A percentile compares a stretch with the other conserved stretches of the same genome.
These are phyloP conservation scores for Viola odorata DNA, from an alignment of 345 rosid genomes.

Conservation along the genomic window DNA sequence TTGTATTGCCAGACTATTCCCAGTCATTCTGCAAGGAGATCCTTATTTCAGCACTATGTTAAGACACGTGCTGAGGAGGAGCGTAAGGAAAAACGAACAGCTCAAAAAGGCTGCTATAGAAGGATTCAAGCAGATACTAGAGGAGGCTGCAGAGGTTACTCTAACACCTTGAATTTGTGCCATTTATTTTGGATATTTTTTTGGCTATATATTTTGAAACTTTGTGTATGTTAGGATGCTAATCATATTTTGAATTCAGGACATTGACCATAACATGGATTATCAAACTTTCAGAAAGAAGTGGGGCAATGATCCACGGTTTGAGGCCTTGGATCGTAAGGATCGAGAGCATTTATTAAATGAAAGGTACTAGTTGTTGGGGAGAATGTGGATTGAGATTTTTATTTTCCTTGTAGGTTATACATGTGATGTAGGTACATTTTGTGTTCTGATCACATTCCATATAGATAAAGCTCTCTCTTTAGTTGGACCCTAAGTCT, in stretches of 20 bases:
- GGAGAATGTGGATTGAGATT: constrained; percentile 9
- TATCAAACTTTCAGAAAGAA: constrained; percentile 73
- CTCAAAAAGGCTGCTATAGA: constrained; percentile 91
- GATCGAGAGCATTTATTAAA: constrained; percentile 73
- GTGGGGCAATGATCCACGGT: constrained; percentile 86
- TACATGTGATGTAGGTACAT: too few species aligned
- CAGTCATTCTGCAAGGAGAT: constrained; percentile 90
- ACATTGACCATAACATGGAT: constrained; percentile 67
- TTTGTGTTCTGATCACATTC: too few species aligned
- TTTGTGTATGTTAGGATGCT: constrained; percentile 17
- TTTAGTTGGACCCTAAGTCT: too few species aligned
- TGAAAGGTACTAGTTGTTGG: constrained; percentile 63
- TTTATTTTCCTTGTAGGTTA: not conserved
- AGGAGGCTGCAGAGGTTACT: constrained; percentile 61
- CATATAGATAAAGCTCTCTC: too few species aligned
- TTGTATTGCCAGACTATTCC: constrained; percentile 65
- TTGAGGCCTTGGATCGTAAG: constrained; percentile 76
- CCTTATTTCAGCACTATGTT: constrained; percentile 87
- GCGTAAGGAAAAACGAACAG: constrained; percentile 94
- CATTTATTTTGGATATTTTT: not conserved
- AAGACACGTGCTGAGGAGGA: constrained; percentile 99
- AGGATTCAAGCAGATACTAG: constrained; percentile 81
- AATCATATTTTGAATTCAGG: constrained; percentile 42
- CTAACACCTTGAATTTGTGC: too few species aligned
- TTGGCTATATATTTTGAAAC: constrained; percentile 6